Evolutionary conservation across 1,284 basidiomycete species (phyloP).

Genomic region (Melampsora larici-populina): DNA sequence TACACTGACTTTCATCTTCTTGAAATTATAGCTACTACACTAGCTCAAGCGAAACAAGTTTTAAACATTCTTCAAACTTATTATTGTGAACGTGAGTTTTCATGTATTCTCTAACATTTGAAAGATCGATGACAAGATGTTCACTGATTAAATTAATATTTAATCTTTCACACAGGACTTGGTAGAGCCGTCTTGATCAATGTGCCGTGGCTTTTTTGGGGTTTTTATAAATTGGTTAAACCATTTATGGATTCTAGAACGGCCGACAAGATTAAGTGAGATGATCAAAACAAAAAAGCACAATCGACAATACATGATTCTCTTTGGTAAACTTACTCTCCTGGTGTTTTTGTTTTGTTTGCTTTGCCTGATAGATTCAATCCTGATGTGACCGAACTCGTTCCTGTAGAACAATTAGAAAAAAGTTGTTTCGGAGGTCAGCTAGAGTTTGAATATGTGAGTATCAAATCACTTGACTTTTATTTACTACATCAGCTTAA

Average conservation of each 20-base stretch:
- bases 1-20: background rate
- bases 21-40: slow-evolving; percentile 44
- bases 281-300: no score
- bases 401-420: slow-evolving; percentile 72
- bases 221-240: no score
- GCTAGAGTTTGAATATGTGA: slow-evolving; percentile 72
- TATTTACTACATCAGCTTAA: background rate
- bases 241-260: no score
- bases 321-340: background rate
- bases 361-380: slow-evolving; percentile 61
- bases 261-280: no score
- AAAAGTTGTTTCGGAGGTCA: slow-evolving; percentile 71
- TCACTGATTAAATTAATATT: background rate
- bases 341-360: background rate
- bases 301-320: background rate
- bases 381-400: slow-evolving; percentile 67
- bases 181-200: no score
- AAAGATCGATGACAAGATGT: background rate
- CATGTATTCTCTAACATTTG: background rate
- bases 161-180: no score
- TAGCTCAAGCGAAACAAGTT: slow-evolving; percentile 56
- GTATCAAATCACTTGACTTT: slow-evolving; percentile 50
- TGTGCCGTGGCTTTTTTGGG: no score
- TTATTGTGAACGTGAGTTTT: slow-evolving; percentile 58
- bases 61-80: slow-evolving; percentile 73